Percentiles rank a stretch among this genome's conserved stretches.
Conservation (phyloP, 768 basidiomycete species). For the Boletus edulis region DNA sequence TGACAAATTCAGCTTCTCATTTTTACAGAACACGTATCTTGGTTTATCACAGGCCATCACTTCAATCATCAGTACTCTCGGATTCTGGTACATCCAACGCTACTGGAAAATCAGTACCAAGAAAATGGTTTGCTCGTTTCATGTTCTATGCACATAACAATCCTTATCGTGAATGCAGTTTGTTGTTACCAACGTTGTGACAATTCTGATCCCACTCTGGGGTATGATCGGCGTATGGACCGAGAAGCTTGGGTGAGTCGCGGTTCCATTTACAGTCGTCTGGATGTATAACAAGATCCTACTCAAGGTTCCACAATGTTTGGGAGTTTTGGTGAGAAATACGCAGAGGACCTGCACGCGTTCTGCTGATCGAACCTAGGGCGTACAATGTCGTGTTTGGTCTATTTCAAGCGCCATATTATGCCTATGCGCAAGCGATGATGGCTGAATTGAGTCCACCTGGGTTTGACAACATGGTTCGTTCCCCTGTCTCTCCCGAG, state of each 20-base stretch:
- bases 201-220: slow-evolving; percentile 80
- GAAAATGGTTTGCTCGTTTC: slow-evolving; percentile 55
- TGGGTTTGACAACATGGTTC: slow-evolving; percentile 80
- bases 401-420: slow-evolving; percentile 84
- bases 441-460: slow-evolving; percentile 88
- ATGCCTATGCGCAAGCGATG: slow-evolving; percentile 83
- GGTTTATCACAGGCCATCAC: slow-evolving; percentile 75
- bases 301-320: slow-evolving; percentile 62
- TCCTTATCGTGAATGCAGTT: slow-evolving; percentile 45
- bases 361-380: slow-evolving; percentile 36
- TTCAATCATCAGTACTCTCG: slow-evolving; percentile 67
- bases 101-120: slow-evolving; percentile 80
- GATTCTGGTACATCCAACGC: slow-evolving; percentile 81
- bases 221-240: slow-evolving; percentile 89
- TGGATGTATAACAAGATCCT: background rate
- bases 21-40: slow-evolving; percentile 77
- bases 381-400: slow-evolving; percentile 80
- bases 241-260: slow-evolving; percentile 57
- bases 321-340: slow-evolving; percentile 81
- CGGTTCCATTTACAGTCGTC: background rate
- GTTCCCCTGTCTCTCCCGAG: background rate
- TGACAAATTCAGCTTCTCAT: slow-evolving; percentile 77
- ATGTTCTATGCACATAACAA: background rate
- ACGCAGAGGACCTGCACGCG: background rate
- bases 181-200: slow-evolving; percentile 70